Evolutionary conservation across 441 rosid genomes (phyloP).

Genomic region (Populus hybrid): DNA sequence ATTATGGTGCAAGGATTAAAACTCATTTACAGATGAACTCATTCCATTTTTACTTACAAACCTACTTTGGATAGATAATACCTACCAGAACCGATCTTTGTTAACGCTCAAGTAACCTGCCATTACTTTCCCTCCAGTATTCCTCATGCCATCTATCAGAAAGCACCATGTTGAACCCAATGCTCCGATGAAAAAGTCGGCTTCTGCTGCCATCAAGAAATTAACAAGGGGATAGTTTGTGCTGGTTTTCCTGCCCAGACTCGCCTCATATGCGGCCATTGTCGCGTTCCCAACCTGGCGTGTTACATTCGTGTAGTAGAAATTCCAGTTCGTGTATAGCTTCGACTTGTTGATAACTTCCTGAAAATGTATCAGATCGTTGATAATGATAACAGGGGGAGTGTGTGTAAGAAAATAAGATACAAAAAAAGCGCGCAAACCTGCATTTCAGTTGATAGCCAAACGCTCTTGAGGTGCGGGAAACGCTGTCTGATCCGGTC

Average conservation of each 20-base stretch:
- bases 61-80: background rate
- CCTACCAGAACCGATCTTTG: conserved; percentile 90
- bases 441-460: conserved; percentile 98
- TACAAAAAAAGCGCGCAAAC: conserved; percentile 18
- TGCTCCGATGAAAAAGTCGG: conserved; percentile 90
- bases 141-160: conserved; percentile 94
- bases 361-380: conserved; percentile 24
- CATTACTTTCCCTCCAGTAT: conserved; percentile 93
- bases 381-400: background rate
- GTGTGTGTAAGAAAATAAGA: background rate
- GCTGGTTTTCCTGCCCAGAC: conserved; percentile 87
- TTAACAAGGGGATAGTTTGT: conserved; percentile 92
- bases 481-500: conserved; percentile 52
- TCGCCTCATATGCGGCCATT: conserved; percentile 80
- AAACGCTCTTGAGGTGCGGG: conserved; percentile 65
- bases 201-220: conserved; percentile 85
- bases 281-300: conserved; percentile 78
- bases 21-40: conserved; percentile 7
- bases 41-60: background rate
- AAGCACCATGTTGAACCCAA: conserved; percentile 97
- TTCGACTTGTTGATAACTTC: conserved; percentile 67
- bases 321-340: conserved; percentile 50
- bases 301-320: conserved; percentile 72
- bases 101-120: conserved; percentile 91
- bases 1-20: background rate